A percentile compares a stretch with the other conserved stretches of the same genome.
Evolutionary conservation across 805 yeast species (phyloP).

Genomic region (Middelhovenomyces tepae): DNA sequence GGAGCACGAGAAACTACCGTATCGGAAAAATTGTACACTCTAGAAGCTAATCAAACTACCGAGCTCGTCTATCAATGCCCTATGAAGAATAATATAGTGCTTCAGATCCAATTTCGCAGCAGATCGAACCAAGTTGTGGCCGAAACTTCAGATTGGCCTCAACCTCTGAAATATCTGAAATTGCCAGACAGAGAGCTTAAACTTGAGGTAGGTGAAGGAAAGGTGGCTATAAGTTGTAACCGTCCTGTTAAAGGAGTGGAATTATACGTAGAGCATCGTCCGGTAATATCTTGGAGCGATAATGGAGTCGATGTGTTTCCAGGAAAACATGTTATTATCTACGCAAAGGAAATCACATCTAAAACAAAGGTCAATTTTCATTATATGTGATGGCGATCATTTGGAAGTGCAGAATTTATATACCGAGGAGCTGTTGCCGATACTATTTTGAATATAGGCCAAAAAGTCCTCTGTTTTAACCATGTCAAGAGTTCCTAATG

Average conservation of each 20-base stretch:
- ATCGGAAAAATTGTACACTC: slow-evolving; percentile 5
- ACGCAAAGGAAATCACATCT: too few relatives aligned
- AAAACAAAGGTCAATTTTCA: too few relatives aligned
- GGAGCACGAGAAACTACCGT: slow-evolving; percentile 25
- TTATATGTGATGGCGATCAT: too few relatives aligned
- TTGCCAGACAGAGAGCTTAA: slow-evolving; percentile 27
- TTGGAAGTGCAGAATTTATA: too few relatives aligned
- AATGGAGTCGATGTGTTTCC: slow-evolving; percentile 45
- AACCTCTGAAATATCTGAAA: slow-evolving; percentile 35
- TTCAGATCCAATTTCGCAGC: slow-evolving; percentile 15
- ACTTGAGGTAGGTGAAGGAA: slow-evolving; percentile 22
- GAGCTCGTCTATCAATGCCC: slow-evolving; percentile 21
- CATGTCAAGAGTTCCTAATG: too few relatives aligned
- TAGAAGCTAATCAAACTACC: slow-evolving; percentile 26
- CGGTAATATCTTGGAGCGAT: slow-evolving; percentile 29
- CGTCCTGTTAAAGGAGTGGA: slow-evolving; percentile 40
- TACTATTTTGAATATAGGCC: too few relatives aligned
- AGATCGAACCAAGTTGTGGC: slow-evolving; percentile 22
- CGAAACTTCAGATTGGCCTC: slow-evolving; percentile 41
- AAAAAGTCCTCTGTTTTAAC: too few relatives aligned
- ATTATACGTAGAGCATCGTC: slow-evolving; percentile 21
- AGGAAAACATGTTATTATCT: too few relatives aligned
- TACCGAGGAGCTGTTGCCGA: too few relatives aligned
- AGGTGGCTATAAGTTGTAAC: slow-evolving; percentile 23
- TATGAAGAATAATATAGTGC: slow-evolving; percentile 13